Base-by-base conservation (phyloP, 2,329 filamentous ascomycete species). In the Colletotrichum falcatum region DNA sequence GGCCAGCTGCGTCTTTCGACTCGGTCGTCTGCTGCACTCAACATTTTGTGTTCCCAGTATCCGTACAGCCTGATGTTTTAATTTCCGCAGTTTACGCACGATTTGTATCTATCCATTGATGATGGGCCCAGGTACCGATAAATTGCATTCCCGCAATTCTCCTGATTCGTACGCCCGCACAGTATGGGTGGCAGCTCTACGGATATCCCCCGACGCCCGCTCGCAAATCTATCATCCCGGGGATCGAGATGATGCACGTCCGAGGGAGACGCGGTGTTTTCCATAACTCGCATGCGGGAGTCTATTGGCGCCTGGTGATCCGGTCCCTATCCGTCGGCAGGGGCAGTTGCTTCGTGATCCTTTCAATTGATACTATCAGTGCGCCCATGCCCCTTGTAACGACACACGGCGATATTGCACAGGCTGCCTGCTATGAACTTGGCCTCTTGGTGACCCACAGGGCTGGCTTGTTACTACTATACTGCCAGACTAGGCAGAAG, bases 261-360 rank as follows among this genome's bases (percentile, higher is more conserved):
- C 20, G 23, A 37, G 26, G 23, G 48, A 18, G 70, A 56, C 58
- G 60, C 58, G 59, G 58, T 53, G 3, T n/a, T 53, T 55, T 66
- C 51, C 61, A 63, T 42, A 60, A 53, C 61, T 60, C 66, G 61
- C 58, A 72, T 63, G 56, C 55, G 61, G 58, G 37, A 28, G 58
- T 58, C 51, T 30, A 58, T 44, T 30, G 18, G 23, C 30, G 33
- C 46, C 37, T 46, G 53, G 44, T 46, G 68, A 42, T 14, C 35
- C 30, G 30, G 58, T 37, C 58, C 64, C 44, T 62, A 42, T 44
- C 46, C 37, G 53, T 53, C 11, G 39, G 48, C 64, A 39, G 23
- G 42, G 49, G 35, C 28, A 16, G 42, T 39, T 67, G 68, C 64
- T 63, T 59, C 30, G 54, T 68, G 64, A 59, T 67, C 65, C 68